These are phyloP conservation scores for Eucalyptus victrix DNA, from an alignment of 345 rosid genomes.

Conservation along the genomic window DNA sequence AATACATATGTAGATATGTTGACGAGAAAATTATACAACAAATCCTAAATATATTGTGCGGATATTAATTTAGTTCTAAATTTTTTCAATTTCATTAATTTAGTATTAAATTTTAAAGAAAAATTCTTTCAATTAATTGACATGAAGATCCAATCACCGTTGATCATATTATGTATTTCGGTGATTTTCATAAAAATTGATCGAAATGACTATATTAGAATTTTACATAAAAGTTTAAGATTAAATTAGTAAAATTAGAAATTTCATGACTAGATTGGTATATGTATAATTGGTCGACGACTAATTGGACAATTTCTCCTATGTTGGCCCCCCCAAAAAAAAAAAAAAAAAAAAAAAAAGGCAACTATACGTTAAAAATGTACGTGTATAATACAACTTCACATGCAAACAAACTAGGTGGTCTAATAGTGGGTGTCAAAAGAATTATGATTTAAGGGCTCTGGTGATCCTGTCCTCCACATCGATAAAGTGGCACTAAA, in stretches of 20 bases:
- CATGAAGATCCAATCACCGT: rapidly evolving
- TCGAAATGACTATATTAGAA: rapidly evolving
- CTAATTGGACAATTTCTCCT: not conserved
- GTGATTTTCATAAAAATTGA: rapidly evolving
- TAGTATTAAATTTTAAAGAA: not conserved
- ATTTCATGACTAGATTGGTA: rapidly evolving
- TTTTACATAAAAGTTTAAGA: rapidly evolving
- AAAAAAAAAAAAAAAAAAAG: not conserved
- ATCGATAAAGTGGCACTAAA: not conserved
- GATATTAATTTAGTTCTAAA: not conserved
- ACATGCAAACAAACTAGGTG: not conserved
- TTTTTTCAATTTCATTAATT: not conserved
- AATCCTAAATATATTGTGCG: not conserved
- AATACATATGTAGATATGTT: not conserved
- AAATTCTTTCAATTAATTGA: not conserved
- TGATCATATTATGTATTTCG: rapidly evolving
- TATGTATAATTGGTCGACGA: not conserved
- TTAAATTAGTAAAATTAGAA: not conserved
- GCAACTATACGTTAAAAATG: not conserved
- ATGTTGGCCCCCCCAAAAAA: not conserved
- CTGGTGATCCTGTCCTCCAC: not conserved
- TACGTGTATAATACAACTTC: not conserved
- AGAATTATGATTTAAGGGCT: not conserved
- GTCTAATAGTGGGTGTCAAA: not conserved
- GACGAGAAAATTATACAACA: not conserved